Evolutionary conservation across 768 basidiomycete species (phyloP).

Genomic region (Ephemerocybe angulata): DNA sequence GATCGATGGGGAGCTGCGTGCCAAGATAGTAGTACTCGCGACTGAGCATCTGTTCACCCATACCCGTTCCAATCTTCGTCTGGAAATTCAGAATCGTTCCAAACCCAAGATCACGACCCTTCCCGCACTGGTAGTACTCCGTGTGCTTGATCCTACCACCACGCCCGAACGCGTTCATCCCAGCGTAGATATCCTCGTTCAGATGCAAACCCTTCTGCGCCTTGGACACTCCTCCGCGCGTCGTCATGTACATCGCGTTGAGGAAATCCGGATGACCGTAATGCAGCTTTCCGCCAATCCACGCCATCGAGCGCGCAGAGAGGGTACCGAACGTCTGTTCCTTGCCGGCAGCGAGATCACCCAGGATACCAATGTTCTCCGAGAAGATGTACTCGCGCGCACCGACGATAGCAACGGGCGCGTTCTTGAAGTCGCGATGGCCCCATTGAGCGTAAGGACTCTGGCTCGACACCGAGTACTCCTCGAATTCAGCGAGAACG

Average conservation of each 20-base stretch:
- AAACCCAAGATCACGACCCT: conserved; percentile 97
- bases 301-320: conserved; percentile 91
- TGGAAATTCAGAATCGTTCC: conserved; percentile 99
- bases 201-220: conserved; percentile 99
- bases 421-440: conserved; percentile 79
- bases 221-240: conserved; percentile 97
- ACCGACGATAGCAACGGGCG: conserved; percentile 96
- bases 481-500: conserved; percentile 96
- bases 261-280: conserved; percentile 99
- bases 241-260: conserved; percentile 96
- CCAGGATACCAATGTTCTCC: conserved; percentile 98
- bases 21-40: conserved; percentile 99
- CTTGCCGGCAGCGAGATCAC: conserved; percentile 97
- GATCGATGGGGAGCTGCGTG: conserved; percentile 95
- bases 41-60: conserved; percentile 99
- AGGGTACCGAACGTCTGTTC: conserved; percentile 99
- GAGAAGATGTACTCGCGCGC: conserved; percentile 99
- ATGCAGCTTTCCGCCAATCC: conserved; percentile 97
- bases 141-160: conserved; percentile 98
- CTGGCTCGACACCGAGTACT: conserved; percentile 79
- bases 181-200: conserved; percentile 99
- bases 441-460: conserved; percentile 92
- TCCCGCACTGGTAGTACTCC: conserved; percentile 99
- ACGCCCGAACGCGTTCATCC: conserved; percentile 97
- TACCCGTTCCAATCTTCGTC: conserved; percentile 99